Evolutionary conservation across 345 rosid species (phyloP).

Genomic region (Ceriops zippeliana): DNA sequence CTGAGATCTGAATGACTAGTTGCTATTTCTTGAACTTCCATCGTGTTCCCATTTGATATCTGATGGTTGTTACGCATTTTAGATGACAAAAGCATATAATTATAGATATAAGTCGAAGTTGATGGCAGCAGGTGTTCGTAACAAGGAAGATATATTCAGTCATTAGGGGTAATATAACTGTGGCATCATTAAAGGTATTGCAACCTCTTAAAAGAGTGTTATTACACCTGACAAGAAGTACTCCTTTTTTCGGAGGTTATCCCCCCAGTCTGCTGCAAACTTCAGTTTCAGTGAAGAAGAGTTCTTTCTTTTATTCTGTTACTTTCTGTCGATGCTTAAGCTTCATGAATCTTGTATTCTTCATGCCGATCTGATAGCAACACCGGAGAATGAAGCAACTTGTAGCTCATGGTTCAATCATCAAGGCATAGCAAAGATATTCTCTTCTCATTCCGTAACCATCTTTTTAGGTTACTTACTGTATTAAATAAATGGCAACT

Average conservation of each 20-base stretch:
- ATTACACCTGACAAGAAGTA: slow-evolving; percentile 71
- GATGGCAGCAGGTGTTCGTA: slow-evolving; percentile 96
- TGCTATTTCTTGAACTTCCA: neutral
- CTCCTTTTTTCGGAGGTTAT: slow-evolving; percentile 60
- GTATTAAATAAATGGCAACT: neutral
- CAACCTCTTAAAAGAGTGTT: slow-evolving; percentile 79
- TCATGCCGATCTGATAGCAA: too few relatives aligned
- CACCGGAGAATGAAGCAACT: too few relatives aligned
- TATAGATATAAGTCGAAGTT: slow-evolving; percentile 86
- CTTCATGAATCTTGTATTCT: neutral
- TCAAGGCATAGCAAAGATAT: too few relatives aligned
- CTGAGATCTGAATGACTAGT: neutral
- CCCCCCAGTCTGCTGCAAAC: slow-evolving; percentile 64
- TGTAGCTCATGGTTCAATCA: too few relatives aligned
- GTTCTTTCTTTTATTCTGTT: slow-evolving; percentile 35
- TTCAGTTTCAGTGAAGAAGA: slow-evolving; percentile 75
- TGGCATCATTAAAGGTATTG: slow-evolving; percentile 81
- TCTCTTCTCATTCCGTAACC: too few relatives aligned
- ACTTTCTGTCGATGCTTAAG: neutral
- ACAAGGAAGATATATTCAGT: slow-evolving; percentile 91
- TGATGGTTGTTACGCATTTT: slow-evolving; percentile 5
- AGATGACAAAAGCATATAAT: slow-evolving; percentile 70
- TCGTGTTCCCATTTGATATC: neutral
- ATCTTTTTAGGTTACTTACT: neutral
- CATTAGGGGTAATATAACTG: slow-evolving; percentile 64